Percentiles rank a stretch among this genome's conserved stretches.
phyloP scores from a whole-genome alignment of 768 basidiomycete genomes.

The Filobasidium wieringae region DNA sequence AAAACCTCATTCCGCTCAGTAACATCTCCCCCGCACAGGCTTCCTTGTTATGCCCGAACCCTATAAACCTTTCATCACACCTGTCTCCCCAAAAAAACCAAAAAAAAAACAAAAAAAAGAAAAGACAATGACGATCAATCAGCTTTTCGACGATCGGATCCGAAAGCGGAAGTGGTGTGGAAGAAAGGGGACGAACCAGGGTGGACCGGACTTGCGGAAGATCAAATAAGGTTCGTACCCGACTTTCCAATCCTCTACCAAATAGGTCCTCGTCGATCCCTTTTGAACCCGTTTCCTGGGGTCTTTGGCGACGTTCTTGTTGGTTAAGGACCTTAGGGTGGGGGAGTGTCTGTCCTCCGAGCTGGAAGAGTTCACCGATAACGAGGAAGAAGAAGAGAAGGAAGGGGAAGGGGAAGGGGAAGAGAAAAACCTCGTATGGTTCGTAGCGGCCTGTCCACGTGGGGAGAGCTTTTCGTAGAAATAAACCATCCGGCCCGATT shows the following conservation, averaged over 20 bases:
- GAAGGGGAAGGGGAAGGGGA: too few species aligned
- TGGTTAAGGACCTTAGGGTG: too few species aligned
- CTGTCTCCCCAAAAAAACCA: too few species aligned
- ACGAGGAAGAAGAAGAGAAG: too few species aligned
- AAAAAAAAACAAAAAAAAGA: too few species aligned
- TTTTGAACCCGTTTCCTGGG: too few species aligned
- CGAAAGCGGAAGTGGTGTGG: neutral
- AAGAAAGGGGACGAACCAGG: constrained; percentile 53
- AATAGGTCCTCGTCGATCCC: constrained; percentile 54
- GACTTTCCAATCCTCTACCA: constrained; percentile 59
- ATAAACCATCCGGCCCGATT: constrained; percentile 41
- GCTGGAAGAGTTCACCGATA: too few species aligned
- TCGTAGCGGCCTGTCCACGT: constrained; percentile 63
- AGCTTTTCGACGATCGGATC: neutral
- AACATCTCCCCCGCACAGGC: constrained; percentile 87
- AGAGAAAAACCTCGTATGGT: constrained; percentile 58
- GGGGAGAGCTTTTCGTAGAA: constrained; percentile 33
- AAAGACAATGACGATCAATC: neutral
- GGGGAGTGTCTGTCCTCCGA: too few species aligned
- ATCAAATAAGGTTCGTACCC: constrained; percentile 83
- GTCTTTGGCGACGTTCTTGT: too few species aligned
- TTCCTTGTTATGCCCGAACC: constrained; percentile 86
- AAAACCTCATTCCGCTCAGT: constrained; percentile 69
- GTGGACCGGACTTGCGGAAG: constrained; percentile 59
- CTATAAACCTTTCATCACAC: constrained; percentile 51